Base-by-base conservation (phyloP, 371 early-diverging fungal species). In the Rhizopus microsporus region DNA sequence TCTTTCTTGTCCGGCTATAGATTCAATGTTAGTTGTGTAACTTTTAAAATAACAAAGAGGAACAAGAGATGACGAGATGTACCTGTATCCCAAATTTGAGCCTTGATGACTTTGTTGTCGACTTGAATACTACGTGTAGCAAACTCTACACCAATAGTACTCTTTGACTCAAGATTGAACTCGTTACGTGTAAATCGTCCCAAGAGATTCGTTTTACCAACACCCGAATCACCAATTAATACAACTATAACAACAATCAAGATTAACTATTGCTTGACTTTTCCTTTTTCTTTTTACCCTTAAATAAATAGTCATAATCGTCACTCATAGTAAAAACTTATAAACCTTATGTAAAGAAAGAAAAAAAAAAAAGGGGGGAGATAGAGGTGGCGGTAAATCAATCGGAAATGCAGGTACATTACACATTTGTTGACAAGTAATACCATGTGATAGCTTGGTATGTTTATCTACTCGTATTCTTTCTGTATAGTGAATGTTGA, bases 121-220 rank as follows among this genome's bases (percentile, higher is more conserved):
- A 99, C 94, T 69, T 96, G 92, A 68, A 99, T 96, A 71, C 89
- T 92, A 59, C 96, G 86, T 38, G 99, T 99, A 45, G 97, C 99
- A 82, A 99, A 99, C 74, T 99, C 98, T 40, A 99, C 99, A 60
- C 99, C 99, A 66, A 99, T 99, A 47, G 99, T 99, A 42, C 99
- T 96, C 77, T 98, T 98, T 56, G 97, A 94, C 66, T 96, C 97
- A 62, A 95, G 76, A 74, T 92, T 93, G 81, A 99, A 99, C 75
- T 97, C 97, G 75, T 98, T 94, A 57, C 96, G 88, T 23, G 99
- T 98, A 74, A 99, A 98, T 63, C 98, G 89, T 59, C 94, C 89
- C 56, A 99, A 88, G 30, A 99, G 90, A 78, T 99, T 99, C 67
- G 99, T 98, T 78, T 99, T 99, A 59, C 99, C 99, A 63, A 99